Evolutionary conservation across 345 rosid species (phyloP).

Genomic region (Pistacia integerrima): DNA sequence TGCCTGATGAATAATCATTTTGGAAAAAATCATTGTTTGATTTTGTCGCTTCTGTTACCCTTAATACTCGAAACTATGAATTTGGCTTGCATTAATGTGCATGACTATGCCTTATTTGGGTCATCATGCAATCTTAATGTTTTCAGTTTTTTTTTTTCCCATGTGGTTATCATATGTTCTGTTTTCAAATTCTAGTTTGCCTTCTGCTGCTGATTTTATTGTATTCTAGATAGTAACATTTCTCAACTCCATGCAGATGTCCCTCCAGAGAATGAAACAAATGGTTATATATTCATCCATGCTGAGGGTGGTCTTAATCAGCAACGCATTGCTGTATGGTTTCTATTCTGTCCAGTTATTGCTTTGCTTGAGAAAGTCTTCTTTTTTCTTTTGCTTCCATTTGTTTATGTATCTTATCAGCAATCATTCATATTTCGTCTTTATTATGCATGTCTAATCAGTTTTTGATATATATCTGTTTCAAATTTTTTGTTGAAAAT

Average conservation of each 20-base stretch:
- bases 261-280: slow-evolving; percentile 92
- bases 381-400: too few relatives aligned
- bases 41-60: background rate
- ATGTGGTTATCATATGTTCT: slow-evolving; percentile 3
- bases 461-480: background rate
- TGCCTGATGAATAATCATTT: background rate
- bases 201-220: slow-evolving; percentile 13
- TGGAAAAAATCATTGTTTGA: background rate
- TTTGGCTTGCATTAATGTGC: background rate
- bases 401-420: too few relatives aligned
- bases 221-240: slow-evolving; percentile 10
- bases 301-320: slow-evolving; percentile 99
- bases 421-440: too few relatives aligned
- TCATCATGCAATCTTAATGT: background rate
- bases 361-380: slow-evolving; percentile 8
- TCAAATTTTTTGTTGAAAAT: slow-evolving; percentile 3
- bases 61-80: background rate
- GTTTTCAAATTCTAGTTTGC: slow-evolving; percentile 5
- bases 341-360: slow-evolving; percentile 22
- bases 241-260: slow-evolving; percentile 57
- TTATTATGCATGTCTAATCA: too few relatives aligned
- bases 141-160: background rate
- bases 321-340: slow-evolving; percentile 93
- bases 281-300: slow-evolving; percentile 92
- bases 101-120: background rate